Conservation (phyloP, 139 green algal species). For the Micromonas commoda region DNA sequence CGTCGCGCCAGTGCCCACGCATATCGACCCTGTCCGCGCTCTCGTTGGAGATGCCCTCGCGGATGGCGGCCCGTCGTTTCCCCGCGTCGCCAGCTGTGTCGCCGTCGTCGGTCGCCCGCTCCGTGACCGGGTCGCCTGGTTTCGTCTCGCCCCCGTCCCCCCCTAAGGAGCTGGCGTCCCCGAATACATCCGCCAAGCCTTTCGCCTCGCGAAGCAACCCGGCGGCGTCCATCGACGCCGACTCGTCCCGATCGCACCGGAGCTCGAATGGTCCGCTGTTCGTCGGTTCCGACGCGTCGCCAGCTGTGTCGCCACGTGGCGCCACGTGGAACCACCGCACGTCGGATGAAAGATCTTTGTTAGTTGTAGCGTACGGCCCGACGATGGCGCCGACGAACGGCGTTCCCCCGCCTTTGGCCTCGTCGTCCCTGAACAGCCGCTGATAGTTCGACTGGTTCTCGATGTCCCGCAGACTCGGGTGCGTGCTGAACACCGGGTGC, state of each 20-base stretch:
- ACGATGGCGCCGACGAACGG: constrained; percentile 66
- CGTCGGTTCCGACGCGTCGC: background rate
- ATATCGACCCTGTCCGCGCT: constrained; percentile 28
- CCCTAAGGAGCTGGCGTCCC: background rate
- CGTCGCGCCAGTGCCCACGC: constrained; percentile 35
- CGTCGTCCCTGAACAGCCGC: constrained; percentile 53
- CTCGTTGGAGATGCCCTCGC: background rate
- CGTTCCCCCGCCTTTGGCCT: background rate
- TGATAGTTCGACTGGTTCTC: constrained; percentile 84
- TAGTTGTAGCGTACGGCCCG: constrained; percentile 57
- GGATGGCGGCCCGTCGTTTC: constrained; percentile 32
- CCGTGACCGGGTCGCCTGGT: background rate
- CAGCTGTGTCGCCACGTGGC: background rate
- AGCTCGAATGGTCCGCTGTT: background rate
- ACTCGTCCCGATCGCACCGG: background rate
- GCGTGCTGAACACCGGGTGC: constrained; percentile 69
- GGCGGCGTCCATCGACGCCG: background rate
- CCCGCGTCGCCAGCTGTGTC: constrained; percentile 30
- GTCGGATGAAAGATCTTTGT: constrained; percentile 24
- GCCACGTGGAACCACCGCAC: constrained; percentile 65
- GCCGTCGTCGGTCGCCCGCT: constrained; percentile 4
- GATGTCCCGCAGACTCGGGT: constrained; percentile 66
- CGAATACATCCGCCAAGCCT: background rate
- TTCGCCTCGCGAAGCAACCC: background rate
- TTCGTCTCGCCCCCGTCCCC: background rate